Evolutionary conservation across 1,284 basidiomycete genomes (phyloP).

Genomic region (Butyriboletus appendiculatus): DNA sequence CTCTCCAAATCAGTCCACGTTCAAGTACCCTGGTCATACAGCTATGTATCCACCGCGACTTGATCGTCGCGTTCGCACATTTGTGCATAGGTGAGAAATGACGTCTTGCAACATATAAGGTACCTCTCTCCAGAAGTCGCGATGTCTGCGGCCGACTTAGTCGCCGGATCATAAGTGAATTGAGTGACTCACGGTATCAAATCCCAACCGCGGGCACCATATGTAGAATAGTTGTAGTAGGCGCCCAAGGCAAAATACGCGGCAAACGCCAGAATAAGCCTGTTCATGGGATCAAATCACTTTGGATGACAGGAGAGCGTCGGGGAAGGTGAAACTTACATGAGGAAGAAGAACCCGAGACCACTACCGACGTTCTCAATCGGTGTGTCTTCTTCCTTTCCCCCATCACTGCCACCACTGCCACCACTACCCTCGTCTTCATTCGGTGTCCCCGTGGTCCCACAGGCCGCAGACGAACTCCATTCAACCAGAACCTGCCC

Average conservation of each 20-base stretch:
- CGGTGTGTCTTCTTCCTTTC: slow-evolving; percentile 29
- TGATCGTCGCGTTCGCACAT: slow-evolving; percentile 64
- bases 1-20: not conserved
- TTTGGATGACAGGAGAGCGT: not conserved
- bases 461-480: slow-evolving; percentile 55
- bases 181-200: slow-evolving; percentile 67
- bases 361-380: slow-evolving; percentile 63
- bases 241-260: slow-evolving; percentile 75
- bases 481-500: slow-evolving; percentile 58
- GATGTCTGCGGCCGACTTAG: slow-evolving; percentile 53
- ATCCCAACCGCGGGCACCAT: slow-evolving; percentile 77
- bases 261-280: slow-evolving; percentile 63
- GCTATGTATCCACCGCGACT: slow-evolving; percentile 74
- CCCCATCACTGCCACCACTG: slow-evolving; percentile 36
- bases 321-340: slow-evolving; percentile 49
- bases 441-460: slow-evolving; percentile 33
- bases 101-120: slow-evolving; percentile 82
- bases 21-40: slow-evolving; percentile 48
- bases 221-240: slow-evolving; percentile 83
- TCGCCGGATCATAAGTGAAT: not conserved
- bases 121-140: slow-evolving; percentile 86
- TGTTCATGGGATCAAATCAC: slow-evolving; percentile 31
- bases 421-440: slow-evolving; percentile 38
- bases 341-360: slow-evolving; percentile 80
- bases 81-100: slow-evolving; percentile 71